These are phyloP conservation scores for Komagataella pseudopastoris DNA, from an alignment of 805 yeast genomes.

Conservation along the genomic window DNA sequence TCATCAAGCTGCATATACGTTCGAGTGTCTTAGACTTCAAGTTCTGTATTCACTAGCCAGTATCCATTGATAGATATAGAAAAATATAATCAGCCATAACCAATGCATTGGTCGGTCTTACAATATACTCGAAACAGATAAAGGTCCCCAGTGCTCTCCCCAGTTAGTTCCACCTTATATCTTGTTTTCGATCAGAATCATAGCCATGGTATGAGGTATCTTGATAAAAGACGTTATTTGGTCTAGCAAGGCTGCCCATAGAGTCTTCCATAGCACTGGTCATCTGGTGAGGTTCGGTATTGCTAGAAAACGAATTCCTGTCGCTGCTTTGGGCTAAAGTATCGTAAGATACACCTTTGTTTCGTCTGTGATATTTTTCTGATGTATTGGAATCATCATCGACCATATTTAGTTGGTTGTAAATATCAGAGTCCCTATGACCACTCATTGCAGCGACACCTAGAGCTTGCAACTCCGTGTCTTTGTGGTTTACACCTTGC, in stretches of 20 bases:
- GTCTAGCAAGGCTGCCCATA: background rate
- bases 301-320: background rate
- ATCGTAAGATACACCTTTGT: background rate
- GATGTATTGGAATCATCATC: background rate
- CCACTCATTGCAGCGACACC: conserved; percentile 61
- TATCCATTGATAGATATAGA: background rate
- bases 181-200: background rate
- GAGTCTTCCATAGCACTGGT: background rate
- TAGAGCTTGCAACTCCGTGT: conserved; percentile 56
- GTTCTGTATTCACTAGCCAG: background rate
- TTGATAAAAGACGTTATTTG: background rate
- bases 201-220: background rate
- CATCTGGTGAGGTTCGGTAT: background rate
- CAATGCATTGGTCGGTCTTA: background rate
- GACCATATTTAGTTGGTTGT: conserved; percentile 9
- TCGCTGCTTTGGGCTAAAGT: background rate
- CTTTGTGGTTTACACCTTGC: conserved; percentile 22
- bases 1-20: background rate
- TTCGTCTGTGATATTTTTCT: background rate
- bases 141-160: background rate
- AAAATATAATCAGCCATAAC: too few species aligned
- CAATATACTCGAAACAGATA: background rate
- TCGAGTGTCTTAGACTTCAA: background rate
- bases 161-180: background rate
- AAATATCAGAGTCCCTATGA: conserved; percentile 24